Base-by-base conservation (phyloP, 345 rosid genomes). In the Bruguiera sexangula region DNA sequence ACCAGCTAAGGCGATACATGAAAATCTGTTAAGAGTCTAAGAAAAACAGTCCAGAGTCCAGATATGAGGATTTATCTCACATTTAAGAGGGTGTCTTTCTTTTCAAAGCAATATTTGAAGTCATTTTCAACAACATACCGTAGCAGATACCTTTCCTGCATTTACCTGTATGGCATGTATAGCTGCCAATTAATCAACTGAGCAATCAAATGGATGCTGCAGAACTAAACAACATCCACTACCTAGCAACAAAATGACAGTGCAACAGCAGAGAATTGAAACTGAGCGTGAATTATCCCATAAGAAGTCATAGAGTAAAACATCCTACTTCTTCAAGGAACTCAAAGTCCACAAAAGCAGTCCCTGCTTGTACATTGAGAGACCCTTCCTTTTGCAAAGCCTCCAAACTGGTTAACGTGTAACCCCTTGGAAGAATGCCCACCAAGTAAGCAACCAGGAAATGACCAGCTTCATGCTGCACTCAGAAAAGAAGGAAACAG, bases 391-490 rank as follows among this genome's bases (percentile, higher is more conserved):
- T 88, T 82, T 81, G 79, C 55, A 94, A 80, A 79, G 96, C 95
- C 59, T 89, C 95, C 63, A 88, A 78, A 68, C 97, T 88, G 36
- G 98, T 70, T 37, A 91, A 78, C 0, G 95, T 85, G 67, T 87
- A 94, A 65, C 89, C 90, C 43, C 79, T 87, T 0, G 97, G 98
- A 31, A 91, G 96, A 68, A 91, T 82, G 5, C 96, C 98, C 3
- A 88, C 79, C 81, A 93, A 76, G 78, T 91, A 93, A 20, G 98
- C 96, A 50, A 93, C 82, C 76, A 91, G 80, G 94, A 91, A 89
- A 84, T 93, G 98, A n/a, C 98, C 96, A 55, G 98, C 98, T 85
- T 94, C 98, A 60, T 91, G 98, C 97, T 94, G 82, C 80, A 69
- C 13, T 2, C 18, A 6, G 36, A 22, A 60, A 61, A 26, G 20